Conservation (phyloP, 257 asterid genomes). For the Anisodus tanguticus region DNA sequence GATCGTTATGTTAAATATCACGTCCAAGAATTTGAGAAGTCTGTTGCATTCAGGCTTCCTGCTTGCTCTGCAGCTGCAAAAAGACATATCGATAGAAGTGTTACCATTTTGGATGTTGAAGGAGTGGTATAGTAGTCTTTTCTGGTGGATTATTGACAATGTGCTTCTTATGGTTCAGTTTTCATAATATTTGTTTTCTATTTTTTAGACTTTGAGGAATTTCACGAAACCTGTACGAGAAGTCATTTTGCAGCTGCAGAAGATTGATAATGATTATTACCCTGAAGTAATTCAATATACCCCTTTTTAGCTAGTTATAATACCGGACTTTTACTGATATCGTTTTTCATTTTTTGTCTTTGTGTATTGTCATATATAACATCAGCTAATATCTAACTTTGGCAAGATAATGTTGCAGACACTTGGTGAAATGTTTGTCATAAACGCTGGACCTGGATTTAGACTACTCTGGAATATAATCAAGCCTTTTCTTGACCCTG, state of each 20-base stretch:
- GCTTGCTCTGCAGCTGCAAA: slow-evolving; percentile 65
- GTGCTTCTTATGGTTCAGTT: neutral
- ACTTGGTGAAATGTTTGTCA: slow-evolving; percentile 51
- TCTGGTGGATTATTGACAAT: neutral
- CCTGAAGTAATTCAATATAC: slow-evolving; percentile 53
- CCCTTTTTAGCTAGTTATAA: neutral
- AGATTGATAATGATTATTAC: slow-evolving; percentile 51
- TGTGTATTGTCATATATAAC: neutral
- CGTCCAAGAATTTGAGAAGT: slow-evolving; percentile 58
- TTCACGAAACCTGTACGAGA: slow-evolving; percentile 58
- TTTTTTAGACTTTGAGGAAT: slow-evolving; percentile 49
- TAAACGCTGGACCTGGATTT: slow-evolving; percentile 67
- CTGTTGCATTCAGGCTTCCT: slow-evolving; percentile 50
- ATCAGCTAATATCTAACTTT: neutral
- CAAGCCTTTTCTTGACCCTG: slow-evolving; percentile 62
- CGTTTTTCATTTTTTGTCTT: neutral
- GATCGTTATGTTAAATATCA: slow-evolving; percentile 56
- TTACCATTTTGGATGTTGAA: slow-evolving; percentile 65
- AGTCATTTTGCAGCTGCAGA: slow-evolving; percentile 53
- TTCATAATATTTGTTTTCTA: slow-evolving; percentile 9
- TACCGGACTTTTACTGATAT: neutral
- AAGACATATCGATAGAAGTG: slow-evolving; percentile 44
- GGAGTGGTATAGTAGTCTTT: slow-evolving; percentile 52
- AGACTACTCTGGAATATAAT: slow-evolving; percentile 60
- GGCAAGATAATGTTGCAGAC: slow-evolving; percentile 46